A percentile compares a stretch with the other conserved stretches of the same genome.
Evolutionary conservation across 1,284 basidiomycete species (phyloP).

Genomic region (Ustilago crameri): DNA sequence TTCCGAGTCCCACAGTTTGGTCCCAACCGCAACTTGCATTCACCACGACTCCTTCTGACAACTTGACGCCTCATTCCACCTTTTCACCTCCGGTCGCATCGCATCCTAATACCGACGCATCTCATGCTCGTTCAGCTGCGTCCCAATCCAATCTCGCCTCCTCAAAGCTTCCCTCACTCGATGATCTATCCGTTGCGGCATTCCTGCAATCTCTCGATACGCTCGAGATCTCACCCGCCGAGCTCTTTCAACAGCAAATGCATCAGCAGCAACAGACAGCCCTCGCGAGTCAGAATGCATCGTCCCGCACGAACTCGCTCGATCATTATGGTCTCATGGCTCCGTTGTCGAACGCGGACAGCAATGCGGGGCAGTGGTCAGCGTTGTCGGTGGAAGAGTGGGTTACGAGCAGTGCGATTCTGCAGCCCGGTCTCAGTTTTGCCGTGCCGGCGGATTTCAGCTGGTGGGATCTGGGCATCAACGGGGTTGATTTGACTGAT

Average conservation of each 20-base stretch:
- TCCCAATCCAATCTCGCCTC: slow-evolving; percentile 2
- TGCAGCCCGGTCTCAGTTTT: slow-evolving; percentile 58
- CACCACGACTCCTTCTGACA: slow-evolving; percentile 22
- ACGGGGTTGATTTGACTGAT: slow-evolving; percentile 15
- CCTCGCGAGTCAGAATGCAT: slow-evolving; percentile 16
- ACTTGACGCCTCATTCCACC: slow-evolving; percentile 15
- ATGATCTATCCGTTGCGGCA: slow-evolving; percentile 61
- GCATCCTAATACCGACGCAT: neutral
- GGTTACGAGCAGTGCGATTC: slow-evolving; percentile 49
- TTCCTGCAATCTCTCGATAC: slow-evolving; percentile 66
- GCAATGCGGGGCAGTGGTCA: slow-evolving; percentile 3
- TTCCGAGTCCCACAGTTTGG: too few relatives aligned
- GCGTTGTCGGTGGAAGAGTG: slow-evolving; percentile 32
- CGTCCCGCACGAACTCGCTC: neutral
- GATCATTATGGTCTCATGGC: slow-evolving; percentile 3
- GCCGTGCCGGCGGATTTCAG: slow-evolving; percentile 65
- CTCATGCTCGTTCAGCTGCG: neutral
- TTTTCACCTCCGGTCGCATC: slow-evolving; percentile 10
- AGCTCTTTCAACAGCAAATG: slow-evolving; percentile 43
- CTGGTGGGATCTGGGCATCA: slow-evolving; percentile 64
- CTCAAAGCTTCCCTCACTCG: slow-evolving; percentile 42
- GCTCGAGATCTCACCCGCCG: slow-evolving; percentile 61
- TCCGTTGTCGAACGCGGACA: slow-evolving; percentile 1
- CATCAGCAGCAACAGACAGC: slow-evolving; percentile 29
- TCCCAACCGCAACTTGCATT: neutral